Evolutionary conservation across 2,329 filamentous ascomycete genomes (phyloP).

Genomic region (Penicillium vulpinum): DNA sequence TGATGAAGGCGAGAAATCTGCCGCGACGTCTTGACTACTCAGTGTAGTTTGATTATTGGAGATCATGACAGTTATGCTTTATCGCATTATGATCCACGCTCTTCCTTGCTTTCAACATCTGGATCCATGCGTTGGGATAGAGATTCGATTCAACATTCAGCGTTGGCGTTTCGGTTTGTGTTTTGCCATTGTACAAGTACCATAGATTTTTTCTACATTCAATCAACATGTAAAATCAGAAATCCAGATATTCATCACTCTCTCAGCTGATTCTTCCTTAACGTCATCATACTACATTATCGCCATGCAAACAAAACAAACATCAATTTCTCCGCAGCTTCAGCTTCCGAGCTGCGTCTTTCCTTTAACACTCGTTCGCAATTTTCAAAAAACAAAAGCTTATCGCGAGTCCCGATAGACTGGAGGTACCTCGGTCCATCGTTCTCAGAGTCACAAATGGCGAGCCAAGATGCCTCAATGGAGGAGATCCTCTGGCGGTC

Average conservation of each 20-base stretch:
- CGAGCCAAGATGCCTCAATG: conserved; percentile 39
- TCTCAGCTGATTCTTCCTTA: background rate
- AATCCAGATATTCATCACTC: background rate
- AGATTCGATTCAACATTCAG: conserved; percentile 36
- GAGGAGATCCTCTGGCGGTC: conserved; percentile 50
- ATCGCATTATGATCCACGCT: conserved; percentile 13
- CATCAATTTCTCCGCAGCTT: conserved; percentile 16
- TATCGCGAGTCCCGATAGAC: background rate
- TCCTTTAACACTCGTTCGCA: background rate
- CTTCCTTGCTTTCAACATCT: conserved; percentile 30
- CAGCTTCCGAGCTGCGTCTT: conserved; percentile 1
- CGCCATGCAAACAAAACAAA: conserved; percentile 33
- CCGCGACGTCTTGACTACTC: background rate
- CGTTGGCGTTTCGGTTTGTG: conserved; percentile 20
- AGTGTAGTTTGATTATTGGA: no score
- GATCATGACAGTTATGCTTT: background rate
- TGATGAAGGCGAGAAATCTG: background rate
- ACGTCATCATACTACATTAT: background rate
- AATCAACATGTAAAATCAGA: background rate
- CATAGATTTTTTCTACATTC: background rate
- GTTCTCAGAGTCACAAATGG: conserved; percentile 28
- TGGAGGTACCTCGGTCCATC: background rate
- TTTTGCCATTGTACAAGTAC: background rate
- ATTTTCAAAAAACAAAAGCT: background rate
- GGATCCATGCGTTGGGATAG: conserved; percentile 17